A percentile compares a stretch with the other conserved stretches of the same genome.
Evolutionary conservation across 208 protist genomes (phyloP).

Genomic region (Lotmaria passim): DNA sequence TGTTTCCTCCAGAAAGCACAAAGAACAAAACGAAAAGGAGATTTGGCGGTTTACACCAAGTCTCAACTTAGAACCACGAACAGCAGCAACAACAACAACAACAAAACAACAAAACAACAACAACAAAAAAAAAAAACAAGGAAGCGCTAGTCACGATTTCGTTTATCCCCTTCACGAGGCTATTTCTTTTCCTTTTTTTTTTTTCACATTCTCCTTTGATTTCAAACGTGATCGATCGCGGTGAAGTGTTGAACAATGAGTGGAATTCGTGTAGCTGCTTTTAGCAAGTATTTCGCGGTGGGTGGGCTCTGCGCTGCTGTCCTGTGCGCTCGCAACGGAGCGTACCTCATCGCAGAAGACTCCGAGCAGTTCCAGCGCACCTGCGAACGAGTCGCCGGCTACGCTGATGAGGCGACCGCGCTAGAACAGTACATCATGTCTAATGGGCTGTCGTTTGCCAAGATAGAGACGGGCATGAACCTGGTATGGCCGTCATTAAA

Average conservation of each 20-base stretch:
- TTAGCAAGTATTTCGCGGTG: constrained; percentile 65
- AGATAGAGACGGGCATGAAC: constrained; percentile 21
- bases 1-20: no score
- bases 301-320: constrained; percentile 42
- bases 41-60: no score
- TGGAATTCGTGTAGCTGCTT: constrained; percentile 43
- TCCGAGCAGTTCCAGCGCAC: constrained; percentile 43
- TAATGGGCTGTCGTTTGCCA: constrained; percentile 26
- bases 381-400: constrained; percentile 42
- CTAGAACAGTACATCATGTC: constrained; percentile 51
- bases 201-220: neutral
- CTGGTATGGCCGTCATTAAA: constrained; percentile 10
- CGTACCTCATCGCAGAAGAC: constrained; percentile 40
- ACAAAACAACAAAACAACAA: no score
- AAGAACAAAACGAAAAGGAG: no score
- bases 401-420: constrained; percentile 36
- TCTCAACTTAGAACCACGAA: no score
- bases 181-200: constrained; percentile 1
- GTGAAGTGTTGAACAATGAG: constrained; percentile 33
- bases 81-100: no score
- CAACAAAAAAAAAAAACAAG: no score
- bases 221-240: neutral
- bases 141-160: no score
- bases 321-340: constrained; percentile 59
- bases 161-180: no score